Evolutionary conservation across 2,329 filamentous ascomycete species (phyloP).

Genomic region (Pseudogymnoascus pannorum): DNA sequence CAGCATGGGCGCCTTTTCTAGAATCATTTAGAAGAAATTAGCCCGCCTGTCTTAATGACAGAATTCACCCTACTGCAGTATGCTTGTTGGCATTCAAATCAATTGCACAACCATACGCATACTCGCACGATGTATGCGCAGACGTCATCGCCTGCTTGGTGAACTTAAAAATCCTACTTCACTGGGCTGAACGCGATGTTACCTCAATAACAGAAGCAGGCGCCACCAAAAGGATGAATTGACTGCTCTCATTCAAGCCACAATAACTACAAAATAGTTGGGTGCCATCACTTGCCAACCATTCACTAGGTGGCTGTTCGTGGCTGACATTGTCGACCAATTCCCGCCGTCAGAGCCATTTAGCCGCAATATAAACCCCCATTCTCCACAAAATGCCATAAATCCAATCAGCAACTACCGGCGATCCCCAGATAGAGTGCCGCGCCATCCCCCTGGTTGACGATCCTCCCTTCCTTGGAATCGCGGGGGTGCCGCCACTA

Average conservation of each 20-base stretch:
- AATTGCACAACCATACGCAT: not conserved
- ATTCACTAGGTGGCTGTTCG: not conserved
- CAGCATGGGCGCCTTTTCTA: not conserved
- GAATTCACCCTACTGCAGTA: not conserved
- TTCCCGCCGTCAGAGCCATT: conserved; percentile 1
- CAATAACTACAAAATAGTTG: not conserved
- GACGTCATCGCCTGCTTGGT: conserved; percentile 1
- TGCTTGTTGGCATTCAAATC: not conserved
- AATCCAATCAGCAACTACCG: conserved; percentile 8
- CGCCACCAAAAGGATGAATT: conserved; percentile 7
- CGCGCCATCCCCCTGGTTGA: not conserved
- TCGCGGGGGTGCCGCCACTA: not conserved
- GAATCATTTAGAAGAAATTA: not conserved
- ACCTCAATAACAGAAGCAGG: not conserved
- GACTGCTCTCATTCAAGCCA: not conserved
- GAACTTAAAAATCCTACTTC: not conserved
- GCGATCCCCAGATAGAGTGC: conserved; percentile 4
- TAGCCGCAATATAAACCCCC: not conserved
- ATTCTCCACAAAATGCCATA: not conserved
- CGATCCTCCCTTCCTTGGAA: not conserved
- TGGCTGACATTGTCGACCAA: conserved; percentile 3
- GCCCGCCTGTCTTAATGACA: not conserved
- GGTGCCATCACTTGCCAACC: not conserved
- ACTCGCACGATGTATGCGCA: too few species aligned
- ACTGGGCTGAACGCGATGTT: not conserved